Percentiles rank a stretch among this genome's conserved stretches.
Conservation (phyloP, 2,329 filamentous ascomycete genomes). For the Cytospora schulzeri region DNA sequence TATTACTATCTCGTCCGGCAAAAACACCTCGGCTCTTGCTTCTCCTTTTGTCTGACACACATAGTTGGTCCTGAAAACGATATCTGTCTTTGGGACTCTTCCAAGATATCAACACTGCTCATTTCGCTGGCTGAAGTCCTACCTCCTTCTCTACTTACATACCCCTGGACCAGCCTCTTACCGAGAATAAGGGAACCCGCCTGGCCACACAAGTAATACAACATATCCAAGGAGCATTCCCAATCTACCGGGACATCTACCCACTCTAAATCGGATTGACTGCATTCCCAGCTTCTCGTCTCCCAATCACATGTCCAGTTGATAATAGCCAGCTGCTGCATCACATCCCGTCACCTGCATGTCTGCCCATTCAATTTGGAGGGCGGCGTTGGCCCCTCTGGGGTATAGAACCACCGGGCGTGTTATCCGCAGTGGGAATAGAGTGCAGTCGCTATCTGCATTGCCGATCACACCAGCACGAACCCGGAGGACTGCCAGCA, state of each 20-base stretch:
- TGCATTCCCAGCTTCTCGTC: slow-evolving; percentile 9
- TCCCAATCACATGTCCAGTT: slow-evolving; percentile 22
- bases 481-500: slow-evolving; percentile 17
- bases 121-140: not conserved
- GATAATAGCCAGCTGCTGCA: slow-evolving; percentile 20
- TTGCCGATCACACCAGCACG: slow-evolving; percentile 12
- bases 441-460: slow-evolving; percentile 18
- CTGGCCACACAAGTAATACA: not conserved
- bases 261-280: slow-evolving; percentile 13
- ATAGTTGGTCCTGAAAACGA: not conserved
- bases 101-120: not conserved
- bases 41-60: not conserved
- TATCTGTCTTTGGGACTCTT: not conserved
- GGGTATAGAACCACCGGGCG: slow-evolving; percentile 14
- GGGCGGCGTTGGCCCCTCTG: slow-evolving; percentile 18
- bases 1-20: slow-evolving; percentile 3
- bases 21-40: not conserved
- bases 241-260: slow-evolving; percentile 5
- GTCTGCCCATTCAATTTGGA: slow-evolving; percentile 24
- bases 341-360: slow-evolving; percentile 24
- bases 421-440: slow-evolving; percentile 9
- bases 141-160: not conserved
- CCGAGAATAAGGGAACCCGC: not conserved
- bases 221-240: not conserved
- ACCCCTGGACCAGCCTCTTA: not conserved